These are phyloP conservation scores for Coniella lustricola DNA, from an alignment of 2,329 filamentous ascomycete genomes.

Conservation along the genomic window DNA sequence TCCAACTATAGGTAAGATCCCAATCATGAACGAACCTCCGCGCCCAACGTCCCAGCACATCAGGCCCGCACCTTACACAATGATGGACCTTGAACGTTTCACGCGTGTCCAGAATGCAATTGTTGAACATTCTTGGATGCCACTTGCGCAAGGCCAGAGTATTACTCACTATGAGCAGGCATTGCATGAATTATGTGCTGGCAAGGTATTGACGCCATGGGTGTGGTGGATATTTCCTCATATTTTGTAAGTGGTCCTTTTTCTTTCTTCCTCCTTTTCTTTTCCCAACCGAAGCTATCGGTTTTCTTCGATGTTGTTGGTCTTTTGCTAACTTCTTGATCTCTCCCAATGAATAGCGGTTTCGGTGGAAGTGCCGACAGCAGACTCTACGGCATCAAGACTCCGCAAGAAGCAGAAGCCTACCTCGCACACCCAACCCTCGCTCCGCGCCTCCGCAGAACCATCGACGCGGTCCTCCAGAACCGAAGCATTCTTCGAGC, in stretches of 20 bases:
- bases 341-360: neutral
- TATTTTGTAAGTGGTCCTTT: neutral
- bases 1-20: no score
- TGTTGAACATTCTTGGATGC: neutral
- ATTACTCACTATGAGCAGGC: conserved; percentile 5
- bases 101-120: neutral
- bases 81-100: conserved; percentile 6
- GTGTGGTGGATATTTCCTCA: conserved; percentile 8
- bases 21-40: no score
- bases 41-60: no score
- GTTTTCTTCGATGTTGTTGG: no score
- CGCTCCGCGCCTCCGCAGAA: neutral
- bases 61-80: neutral
- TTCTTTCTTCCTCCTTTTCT: neutral
- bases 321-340: neutral
- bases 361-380: conserved; percentile 3
- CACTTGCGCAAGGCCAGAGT: no score
- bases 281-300: neutral
- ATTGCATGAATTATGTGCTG: neutral
- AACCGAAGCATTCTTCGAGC: neutral
- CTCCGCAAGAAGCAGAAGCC: conserved; percentile 4
- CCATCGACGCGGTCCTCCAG: neutral
- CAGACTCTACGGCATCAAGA: conserved; percentile 4
- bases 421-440: conserved; percentile 4
- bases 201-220: neutral